These are phyloP conservation scores for Trichoderma brevicompactum DNA, from an alignment of 2,329 filamentous ascomycete species.

Conservation along the genomic window DNA sequence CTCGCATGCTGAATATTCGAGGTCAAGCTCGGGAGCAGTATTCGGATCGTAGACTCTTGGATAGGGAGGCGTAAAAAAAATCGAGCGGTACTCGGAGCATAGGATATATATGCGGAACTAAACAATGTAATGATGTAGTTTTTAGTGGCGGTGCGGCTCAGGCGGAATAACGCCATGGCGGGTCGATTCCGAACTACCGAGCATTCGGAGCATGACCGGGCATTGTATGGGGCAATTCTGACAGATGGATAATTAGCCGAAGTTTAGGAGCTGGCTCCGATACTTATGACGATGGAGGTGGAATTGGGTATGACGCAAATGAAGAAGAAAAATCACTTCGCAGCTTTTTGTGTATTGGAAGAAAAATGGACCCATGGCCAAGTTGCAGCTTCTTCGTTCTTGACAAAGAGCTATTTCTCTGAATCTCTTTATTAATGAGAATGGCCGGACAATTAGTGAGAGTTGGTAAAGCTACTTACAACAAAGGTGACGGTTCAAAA, in stretches of 20 bases:
- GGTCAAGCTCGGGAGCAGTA: neutral
- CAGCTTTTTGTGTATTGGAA: neutral
- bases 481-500: too few species aligned
- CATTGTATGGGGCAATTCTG: neutral
- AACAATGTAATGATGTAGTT: conserved; percentile 17
- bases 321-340: neutral
- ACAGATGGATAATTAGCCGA: neutral
- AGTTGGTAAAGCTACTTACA: too few species aligned
- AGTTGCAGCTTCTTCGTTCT: too few species aligned
- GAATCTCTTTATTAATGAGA: too few species aligned
- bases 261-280: conserved; percentile 12
- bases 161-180: conserved; percentile 22
- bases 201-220: neutral
- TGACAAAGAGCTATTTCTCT: too few species aligned
- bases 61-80: neutral
- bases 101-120: neutral
- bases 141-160: conserved; percentile 23
- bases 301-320: neutral
- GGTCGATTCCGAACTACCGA: conserved; percentile 26
- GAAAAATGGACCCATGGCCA: too few species aligned
- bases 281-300: neutral
- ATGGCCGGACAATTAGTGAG: too few species aligned
- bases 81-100: neutral
- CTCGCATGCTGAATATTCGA: conserved; percentile 31
- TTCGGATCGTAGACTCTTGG: neutral